phyloP scores from a whole-genome alignment of 805 yeast genomes.

The Groenewaldozyma salmanticensis region DNA sequence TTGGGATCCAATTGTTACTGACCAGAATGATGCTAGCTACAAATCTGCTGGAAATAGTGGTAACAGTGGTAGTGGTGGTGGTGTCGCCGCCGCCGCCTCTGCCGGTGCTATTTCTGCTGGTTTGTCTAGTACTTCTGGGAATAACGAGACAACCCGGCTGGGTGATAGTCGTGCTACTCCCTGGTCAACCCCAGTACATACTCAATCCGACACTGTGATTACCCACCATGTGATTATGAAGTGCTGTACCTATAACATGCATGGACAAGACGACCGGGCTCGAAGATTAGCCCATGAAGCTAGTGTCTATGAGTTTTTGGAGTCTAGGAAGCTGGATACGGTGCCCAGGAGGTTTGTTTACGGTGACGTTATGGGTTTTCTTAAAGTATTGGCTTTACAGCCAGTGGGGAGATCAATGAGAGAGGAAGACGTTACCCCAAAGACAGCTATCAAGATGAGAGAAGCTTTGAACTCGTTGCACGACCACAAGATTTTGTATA shows the following conservation, averaged over 20 bases:
- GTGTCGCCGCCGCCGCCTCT: no score
- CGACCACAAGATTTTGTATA: slow-evolving; percentile 13
- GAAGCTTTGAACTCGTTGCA: slow-evolving; percentile 14
- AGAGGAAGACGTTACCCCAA: slow-evolving; percentile 8
- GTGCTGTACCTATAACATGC: slow-evolving; percentile 7
- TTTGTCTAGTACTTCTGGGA: not conserved
- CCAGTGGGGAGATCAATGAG: slow-evolving; percentile 17
- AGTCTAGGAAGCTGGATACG: slow-evolving; percentile 1
- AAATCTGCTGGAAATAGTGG: no score
- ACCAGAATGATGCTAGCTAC: no score
- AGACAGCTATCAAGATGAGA: slow-evolving; percentile 9
- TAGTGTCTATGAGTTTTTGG: slow-evolving; percentile 17
- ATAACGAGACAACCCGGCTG: not conserved
- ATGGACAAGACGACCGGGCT: not conserved
- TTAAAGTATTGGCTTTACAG: slow-evolving; percentile 17
- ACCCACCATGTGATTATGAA: slow-evolving; percentile 9
- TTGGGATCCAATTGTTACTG: not conserved
- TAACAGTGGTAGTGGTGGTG: no score
- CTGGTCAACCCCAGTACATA: no score
- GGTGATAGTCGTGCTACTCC: not conserved
- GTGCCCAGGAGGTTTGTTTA: slow-evolving; percentile 15
- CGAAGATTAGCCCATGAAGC: slow-evolving; percentile 14
- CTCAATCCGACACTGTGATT: not conserved
- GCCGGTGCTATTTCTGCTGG: no score
- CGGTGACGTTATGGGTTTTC: slow-evolving; percentile 15